phyloP scores from a whole-genome alignment of 176 grass and related monocot species.

The Paspalum vaginatum region DNA sequence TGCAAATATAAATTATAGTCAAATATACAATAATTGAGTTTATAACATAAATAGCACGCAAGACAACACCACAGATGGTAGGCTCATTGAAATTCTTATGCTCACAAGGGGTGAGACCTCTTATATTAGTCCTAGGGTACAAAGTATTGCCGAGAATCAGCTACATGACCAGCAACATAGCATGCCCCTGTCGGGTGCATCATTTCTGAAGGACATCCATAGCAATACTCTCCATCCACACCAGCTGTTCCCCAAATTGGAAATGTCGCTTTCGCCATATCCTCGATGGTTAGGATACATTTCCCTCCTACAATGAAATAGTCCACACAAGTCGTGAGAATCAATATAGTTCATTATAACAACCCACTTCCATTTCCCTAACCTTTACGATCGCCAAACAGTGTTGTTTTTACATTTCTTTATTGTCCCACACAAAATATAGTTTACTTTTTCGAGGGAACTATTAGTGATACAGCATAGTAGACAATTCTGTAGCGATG shows the following conservation, averaged over 20 bases:
- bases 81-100: no score
- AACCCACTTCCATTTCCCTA: background rate
- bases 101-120: no score
- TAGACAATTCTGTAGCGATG: no score
- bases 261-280: background rate
- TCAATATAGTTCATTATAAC: background rate
- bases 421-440: background rate
- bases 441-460: background rate
- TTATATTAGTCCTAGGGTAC: background rate
- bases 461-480: no score
- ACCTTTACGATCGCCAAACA: background rate
- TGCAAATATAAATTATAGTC: no score
- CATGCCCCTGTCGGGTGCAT: background rate
- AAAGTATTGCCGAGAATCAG: background rate
- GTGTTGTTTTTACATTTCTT: background rate
- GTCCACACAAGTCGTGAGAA: background rate
- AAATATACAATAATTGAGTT: no score
- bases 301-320: background rate
- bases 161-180: background rate
- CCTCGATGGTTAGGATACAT: background rate
- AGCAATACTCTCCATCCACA: background rate
- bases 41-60: no score
- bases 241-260: background rate
- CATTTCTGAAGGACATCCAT: background rate
- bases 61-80: no score